These are phyloP conservation scores for Lentinus tigrinus DNA, from an alignment of 768 basidiomycete genomes.

Conservation along the genomic window DNA sequence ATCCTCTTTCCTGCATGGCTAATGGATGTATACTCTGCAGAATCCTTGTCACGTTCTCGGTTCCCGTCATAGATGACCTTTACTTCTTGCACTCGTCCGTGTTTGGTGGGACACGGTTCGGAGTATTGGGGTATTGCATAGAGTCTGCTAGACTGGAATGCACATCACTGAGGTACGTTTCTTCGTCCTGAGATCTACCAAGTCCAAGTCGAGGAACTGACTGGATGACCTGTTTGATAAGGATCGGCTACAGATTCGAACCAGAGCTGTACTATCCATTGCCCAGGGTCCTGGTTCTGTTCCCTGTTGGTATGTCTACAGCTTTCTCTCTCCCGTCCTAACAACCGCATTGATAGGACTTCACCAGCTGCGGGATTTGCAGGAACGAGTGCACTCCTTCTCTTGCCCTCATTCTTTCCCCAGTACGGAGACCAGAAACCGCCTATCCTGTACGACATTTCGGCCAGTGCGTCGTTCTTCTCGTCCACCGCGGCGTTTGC, in stretches of 20 bases:
- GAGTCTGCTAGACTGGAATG: constrained; percentile 13
- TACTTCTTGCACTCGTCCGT: constrained; percentile 21
- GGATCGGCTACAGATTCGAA: constrained; percentile 21
- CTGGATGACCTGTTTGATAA: background rate
- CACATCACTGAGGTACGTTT: background rate
- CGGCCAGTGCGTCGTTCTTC: constrained; percentile 19
- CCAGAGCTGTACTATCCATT: constrained; percentile 21
- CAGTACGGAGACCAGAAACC: constrained; percentile 3
- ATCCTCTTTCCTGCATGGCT: background rate
- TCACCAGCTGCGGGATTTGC: constrained; percentile 21
- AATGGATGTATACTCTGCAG: background rate
- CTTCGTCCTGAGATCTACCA: too few species aligned
- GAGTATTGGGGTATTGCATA: constrained; percentile 26
- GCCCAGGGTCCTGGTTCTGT: constrained; percentile 20
- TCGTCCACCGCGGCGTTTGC: constrained; percentile 19
- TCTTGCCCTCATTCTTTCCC: constrained; percentile 20
- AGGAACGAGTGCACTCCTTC: constrained; percentile 6
- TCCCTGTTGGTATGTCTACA: constrained; percentile 20
- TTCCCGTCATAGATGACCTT: constrained; percentile 21
- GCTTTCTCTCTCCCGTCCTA: too few species aligned
- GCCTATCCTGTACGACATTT: constrained; percentile 17
- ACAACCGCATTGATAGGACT: too few species aligned
- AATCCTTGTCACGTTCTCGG: constrained; percentile 25
- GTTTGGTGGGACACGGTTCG: constrained; percentile 22
- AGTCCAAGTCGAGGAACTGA: too few species aligned